Conservation (phyloP, 2,329 filamentous ascomycete genomes). For the Fusarium sp. region DNA sequence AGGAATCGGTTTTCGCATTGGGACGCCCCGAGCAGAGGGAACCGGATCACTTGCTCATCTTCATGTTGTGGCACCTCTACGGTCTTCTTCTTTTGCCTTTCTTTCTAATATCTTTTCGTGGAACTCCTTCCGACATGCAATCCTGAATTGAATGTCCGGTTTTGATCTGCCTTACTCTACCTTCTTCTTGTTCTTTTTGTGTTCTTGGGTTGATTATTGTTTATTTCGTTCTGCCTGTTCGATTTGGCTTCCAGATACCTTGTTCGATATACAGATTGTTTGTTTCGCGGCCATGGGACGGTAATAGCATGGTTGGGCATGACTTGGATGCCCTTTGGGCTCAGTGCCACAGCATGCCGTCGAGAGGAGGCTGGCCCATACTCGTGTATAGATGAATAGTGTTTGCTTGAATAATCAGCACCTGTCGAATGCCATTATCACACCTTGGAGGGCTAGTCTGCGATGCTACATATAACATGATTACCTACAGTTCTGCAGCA, state of each 20-base stretch:
- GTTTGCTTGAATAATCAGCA: constrained; percentile 49
- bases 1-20: constrained; percentile 45
- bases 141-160: constrained; percentile 26
- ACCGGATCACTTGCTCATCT: constrained; percentile 49
- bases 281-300: constrained; percentile 44
- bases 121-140: constrained; percentile 17
- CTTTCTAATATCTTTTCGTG: constrained; percentile 46
- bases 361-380: constrained; percentile 47
- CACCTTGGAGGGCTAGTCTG: not conserved
- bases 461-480: not conserved
- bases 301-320: constrained; percentile 36
- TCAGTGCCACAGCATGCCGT: constrained; percentile 26
- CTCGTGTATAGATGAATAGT: constrained; percentile 53
- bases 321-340: constrained; percentile 23
- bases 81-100: constrained; percentile 29
- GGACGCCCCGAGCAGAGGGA: constrained; percentile 43
- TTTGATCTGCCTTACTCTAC: constrained; percentile 35
- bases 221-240: constrained; percentile 39
- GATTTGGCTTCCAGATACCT: constrained; percentile 63
- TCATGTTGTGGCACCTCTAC: constrained; percentile 54
- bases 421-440: constrained; percentile 38
- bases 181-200: constrained; percentile 18
- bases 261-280: constrained; percentile 66
- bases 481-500: not conserved
- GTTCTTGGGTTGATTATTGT: constrained; percentile 42